phyloP scores from a whole-genome alignment of 2,329 filamentous ascomycete species.

The Colletotrichum magnum region DNA sequence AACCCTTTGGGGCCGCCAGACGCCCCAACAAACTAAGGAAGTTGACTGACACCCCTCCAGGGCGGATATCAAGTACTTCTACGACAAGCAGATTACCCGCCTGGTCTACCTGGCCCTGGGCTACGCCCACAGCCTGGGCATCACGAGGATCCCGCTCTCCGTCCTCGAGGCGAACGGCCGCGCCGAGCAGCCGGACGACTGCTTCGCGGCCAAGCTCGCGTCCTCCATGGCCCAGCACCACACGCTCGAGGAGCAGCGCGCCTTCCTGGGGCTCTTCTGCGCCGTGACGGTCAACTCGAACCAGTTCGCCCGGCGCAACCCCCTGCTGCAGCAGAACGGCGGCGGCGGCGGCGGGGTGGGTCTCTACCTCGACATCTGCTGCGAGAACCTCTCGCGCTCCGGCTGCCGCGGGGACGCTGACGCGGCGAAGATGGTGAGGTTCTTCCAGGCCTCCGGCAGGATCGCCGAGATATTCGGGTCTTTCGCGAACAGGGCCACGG shows the following conservation, averaged over 20 bases:
- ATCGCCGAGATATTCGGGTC: conserved; percentile 52
- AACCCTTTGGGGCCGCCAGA: background rate
- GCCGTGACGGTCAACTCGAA: conserved; percentile 47
- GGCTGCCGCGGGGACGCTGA: conserved; percentile 47
- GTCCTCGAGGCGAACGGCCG: background rate
- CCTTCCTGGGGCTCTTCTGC: conserved; percentile 52
- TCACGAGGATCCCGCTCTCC: conserved; percentile 46
- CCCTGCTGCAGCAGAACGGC: conserved; percentile 45
- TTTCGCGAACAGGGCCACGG: conserved; percentile 46
- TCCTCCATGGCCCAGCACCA: conserved; percentile 10
- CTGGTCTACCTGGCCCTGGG: conserved; percentile 58
- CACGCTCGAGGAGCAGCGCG: conserved; percentile 55
- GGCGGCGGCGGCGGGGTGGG: conserved; percentile 1
- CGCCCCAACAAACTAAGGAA: background rate
- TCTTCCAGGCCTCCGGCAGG: conserved; percentile 53
- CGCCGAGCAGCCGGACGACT: conserved; percentile 23
- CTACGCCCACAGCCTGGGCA: conserved; percentile 57
- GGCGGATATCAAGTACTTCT: conserved; percentile 52
- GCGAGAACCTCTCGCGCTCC: conserved; percentile 47
- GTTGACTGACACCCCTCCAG: conserved; percentile 42
- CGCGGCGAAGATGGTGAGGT: conserved; percentile 51
- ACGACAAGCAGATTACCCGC: conserved; percentile 53
- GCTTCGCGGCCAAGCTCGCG: conserved; percentile 20
- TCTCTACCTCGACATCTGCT: conserved; percentile 51
- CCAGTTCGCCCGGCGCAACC: conserved; percentile 53